A percentile compares a stretch with the other conserved stretches of the same genome.
Evolutionary conservation across 2,329 filamentous ascomycete species (phyloP).

Genomic region (Diaporthe citriasiana): DNA sequence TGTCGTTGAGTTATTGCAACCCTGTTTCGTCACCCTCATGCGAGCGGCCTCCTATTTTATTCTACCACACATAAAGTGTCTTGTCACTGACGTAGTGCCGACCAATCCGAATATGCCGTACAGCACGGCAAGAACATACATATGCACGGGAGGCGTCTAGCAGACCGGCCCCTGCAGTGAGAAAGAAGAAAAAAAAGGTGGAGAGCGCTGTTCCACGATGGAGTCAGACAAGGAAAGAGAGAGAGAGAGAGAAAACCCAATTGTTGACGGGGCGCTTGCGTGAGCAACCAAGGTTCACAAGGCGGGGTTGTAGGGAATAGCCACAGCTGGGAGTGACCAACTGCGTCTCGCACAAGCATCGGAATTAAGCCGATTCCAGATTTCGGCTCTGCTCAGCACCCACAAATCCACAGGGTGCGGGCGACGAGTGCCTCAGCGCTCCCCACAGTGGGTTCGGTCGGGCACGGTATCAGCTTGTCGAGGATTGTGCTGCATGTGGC

Average conservation of each 20-base stretch:
- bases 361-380: conserved; percentile 31
- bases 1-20: conserved; percentile 23
- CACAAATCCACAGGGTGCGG: conserved; percentile 12
- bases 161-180: background rate
- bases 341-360: conserved; percentile 25
- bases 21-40: conserved; percentile 32
- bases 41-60: conserved; percentile 29
- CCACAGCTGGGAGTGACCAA: conserved; percentile 17
- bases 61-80: conserved; percentile 14
- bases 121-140: too few species aligned
- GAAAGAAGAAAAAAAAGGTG: background rate
- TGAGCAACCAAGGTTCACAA: conserved; percentile 25
- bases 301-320: background rate
- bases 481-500: conserved; percentile 16
- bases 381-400: conserved; percentile 6
- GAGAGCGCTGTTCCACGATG: conserved; percentile 18
- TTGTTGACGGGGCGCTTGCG: conserved; percentile 31
- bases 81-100: conserved; percentile 19
- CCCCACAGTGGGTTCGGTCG: conserved; percentile 23
- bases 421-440: conserved; percentile 9
- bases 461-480: conserved; percentile 27
- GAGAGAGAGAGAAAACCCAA: background rate
- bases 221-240: background rate
- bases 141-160: conserved; percentile 3
- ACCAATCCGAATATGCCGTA: conserved; percentile 14